A percentile compares a stretch with the other conserved stretches of the same genome.
Evolutionary conservation across 2,329 filamentous ascomycete species (phyloP).

Genomic region (Trichoderma asperellum): DNA sequence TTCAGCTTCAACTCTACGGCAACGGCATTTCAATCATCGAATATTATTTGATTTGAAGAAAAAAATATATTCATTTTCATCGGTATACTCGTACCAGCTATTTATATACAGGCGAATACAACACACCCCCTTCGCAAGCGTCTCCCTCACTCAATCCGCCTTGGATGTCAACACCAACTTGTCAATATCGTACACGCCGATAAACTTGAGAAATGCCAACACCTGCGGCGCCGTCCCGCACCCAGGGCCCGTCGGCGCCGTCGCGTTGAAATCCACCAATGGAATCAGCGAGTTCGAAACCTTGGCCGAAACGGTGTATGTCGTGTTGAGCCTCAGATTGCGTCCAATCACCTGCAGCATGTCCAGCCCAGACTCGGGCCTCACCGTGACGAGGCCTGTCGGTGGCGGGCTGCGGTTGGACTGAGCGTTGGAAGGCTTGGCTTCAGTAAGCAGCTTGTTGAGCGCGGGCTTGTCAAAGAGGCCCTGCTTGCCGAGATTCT

Average conservation of each 20-base stretch:
- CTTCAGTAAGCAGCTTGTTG: constrained; percentile 25
- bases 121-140: not conserved
- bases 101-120: not conserved
- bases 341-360: constrained; percentile 31
- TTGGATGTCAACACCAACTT: constrained; percentile 15
- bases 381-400: constrained; percentile 29
- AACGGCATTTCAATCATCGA: no score
- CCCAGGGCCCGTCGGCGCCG: constrained; percentile 12
- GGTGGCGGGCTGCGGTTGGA: not conserved
- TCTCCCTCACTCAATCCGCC: not conserved
- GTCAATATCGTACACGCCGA: constrained; percentile 28
- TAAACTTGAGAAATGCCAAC: constrained; percentile 27
- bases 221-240: constrained; percentile 31
- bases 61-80: no score
- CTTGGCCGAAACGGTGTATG: constrained; percentile 28
- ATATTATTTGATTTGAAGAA: no score
- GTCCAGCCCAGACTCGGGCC: constrained; percentile 28
- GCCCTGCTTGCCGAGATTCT: constrained; percentile 28
- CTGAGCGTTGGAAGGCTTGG: not conserved
- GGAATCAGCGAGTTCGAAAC: constrained; percentile 7
- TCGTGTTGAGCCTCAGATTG: constrained; percentile 27
- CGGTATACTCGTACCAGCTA: not conserved
- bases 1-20: no score
- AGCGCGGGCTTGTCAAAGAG: constrained; percentile 18
- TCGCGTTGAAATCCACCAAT: constrained; percentile 28